Base-by-base conservation (phyloP, 768 basidiomycete genomes). In the Lyophyllum decastes region DNA sequence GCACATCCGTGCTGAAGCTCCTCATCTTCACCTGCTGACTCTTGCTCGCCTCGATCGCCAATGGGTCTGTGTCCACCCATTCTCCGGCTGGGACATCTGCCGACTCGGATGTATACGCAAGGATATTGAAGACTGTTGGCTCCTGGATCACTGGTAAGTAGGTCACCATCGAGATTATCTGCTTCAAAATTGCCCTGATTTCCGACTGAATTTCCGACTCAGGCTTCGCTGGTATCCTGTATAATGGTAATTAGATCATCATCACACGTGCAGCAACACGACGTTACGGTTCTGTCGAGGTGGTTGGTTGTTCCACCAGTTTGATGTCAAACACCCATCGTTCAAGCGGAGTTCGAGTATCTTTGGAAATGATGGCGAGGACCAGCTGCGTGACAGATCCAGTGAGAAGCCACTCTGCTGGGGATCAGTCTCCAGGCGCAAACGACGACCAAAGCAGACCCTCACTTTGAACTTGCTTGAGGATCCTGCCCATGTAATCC, bases 261-360 rank as follows among this genome's bases (percentile, higher is more conserved):
- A 47, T 47, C 33, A 55, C 49, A 48, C 54, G 41, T 25, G 19
- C 51, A 30, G 52, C 53, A 40, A 55, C 59, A 54, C 35, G 48
- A 40, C 9, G 60, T 43, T 52, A 89, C 87, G 77, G 71, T 66
- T 81, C 78, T 44, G 73, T 65, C 30, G 76, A 70, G 49, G 83
- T 82, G 1, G 79, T 66, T 10, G 85, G 76, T 22, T 82, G 84
- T 53, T 90, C 86, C 43, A 93, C 84, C 52, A 95, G 81, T 67
- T 93, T 88, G 71, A 99, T 82, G 72, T 98, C 95, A 71, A 99
- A 98, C 48, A 98, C 95, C 97, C 97, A 99, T 61, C 97, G 84
- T 73, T 99, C 97, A 46, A 98, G 83, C 9, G 95, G 90, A 52
- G 89, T 86, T 34, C 93, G 82, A 9, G 93, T 90, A 67, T 98